Evolutionary conservation across 176 grass and related monocot species (phyloP), one percentile per base, ranked within the genome.

Genomic region (Aechmea fasciata): DNA sequence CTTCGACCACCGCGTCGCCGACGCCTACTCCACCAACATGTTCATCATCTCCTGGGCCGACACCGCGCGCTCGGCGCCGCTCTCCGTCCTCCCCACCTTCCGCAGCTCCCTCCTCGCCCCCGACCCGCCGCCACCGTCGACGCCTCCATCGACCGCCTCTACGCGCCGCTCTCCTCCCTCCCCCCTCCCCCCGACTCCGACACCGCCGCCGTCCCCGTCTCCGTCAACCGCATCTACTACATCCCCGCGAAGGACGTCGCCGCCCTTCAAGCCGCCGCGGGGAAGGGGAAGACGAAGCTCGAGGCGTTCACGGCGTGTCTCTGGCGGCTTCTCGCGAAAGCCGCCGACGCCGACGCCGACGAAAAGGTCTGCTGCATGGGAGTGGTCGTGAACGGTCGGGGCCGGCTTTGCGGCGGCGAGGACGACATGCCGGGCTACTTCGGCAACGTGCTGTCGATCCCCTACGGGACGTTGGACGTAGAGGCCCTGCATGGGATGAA

Each of bases 11-110:
- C 91, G 87, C n/a, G 79, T 90, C 47, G 85, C 81, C 71, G 91
- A 96, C 75, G 91, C 87, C 73, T 96, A 90, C 84, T 87, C 87
- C 50, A 72, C 85, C 87, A 96, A 96, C 79, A 87, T 90, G 84
- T 90, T 96, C 79, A 67, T 87, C 33, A 52, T 87, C 10, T 81
- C 76, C 0, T 96, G 91, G 91, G 87, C 91, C 11, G 62, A 75
- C 0, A 24, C 80, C 12, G 59, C 84, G 47, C 73, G 70, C 0
- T 62, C 28, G 3, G 29, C 52, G 51, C 7, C 23, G 0, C 0
- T 70, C 6, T 48, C 71, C 1, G 41, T 19, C 3, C 17, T 73
- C 0, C 84, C 87, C 11, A 83, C 18, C 18, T 96, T 96, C 74
- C 9, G 64, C 67, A 75, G 81, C 13, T 73, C 87, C 68, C 51